These are phyloP conservation scores for Aegilops speltoides DNA, from an alignment of 176 grass and related monocot genomes.

Conservation along the genomic window DNA sequence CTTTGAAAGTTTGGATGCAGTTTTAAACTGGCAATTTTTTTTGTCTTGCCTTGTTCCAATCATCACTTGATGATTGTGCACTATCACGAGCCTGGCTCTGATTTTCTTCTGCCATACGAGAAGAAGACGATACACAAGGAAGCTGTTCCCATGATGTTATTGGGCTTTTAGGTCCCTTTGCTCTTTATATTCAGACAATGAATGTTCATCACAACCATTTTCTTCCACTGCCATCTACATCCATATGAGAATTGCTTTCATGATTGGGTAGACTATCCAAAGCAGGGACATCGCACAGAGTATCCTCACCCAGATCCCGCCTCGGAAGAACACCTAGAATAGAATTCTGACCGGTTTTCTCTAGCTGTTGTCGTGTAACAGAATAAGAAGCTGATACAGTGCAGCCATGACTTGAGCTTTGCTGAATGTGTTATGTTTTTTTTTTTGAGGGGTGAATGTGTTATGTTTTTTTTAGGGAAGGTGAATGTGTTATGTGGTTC, in stretches of 20 bases:
- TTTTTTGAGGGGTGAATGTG: too few relatives aligned
- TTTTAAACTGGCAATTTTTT: neutral
- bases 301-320: neutral
- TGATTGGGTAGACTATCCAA: slow-evolving; percentile 31
- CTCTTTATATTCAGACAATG: slow-evolving; percentile 31
- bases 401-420: slow-evolving; percentile 10
- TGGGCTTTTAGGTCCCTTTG: slow-evolving; percentile 37
- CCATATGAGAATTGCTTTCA: slow-evolving; percentile 30
- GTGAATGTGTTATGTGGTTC: slow-evolving; percentile 6
- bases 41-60: slow-evolving; percentile 60
- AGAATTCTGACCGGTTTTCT: neutral
- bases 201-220: slow-evolving; percentile 27
- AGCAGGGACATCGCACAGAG: slow-evolving; percentile 1
- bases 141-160: slow-evolving; percentile 30
- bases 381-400: slow-evolving; percentile 23
- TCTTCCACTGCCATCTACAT: slow-evolving; percentile 51
- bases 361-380: neutral
- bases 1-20: slow-evolving; percentile 4
- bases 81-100: slow-evolving; percentile 20
- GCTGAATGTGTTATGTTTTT: neutral
- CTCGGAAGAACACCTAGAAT: neutral
- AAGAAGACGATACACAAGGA: slow-evolving; percentile 16
- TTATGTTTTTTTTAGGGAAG: neutral
- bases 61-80: slow-evolving; percentile 19
- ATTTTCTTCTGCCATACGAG: slow-evolving; percentile 20